Base-by-base conservation (phyloP, 345 rosid genomes). In the Salix arbutifolia region DNA sequence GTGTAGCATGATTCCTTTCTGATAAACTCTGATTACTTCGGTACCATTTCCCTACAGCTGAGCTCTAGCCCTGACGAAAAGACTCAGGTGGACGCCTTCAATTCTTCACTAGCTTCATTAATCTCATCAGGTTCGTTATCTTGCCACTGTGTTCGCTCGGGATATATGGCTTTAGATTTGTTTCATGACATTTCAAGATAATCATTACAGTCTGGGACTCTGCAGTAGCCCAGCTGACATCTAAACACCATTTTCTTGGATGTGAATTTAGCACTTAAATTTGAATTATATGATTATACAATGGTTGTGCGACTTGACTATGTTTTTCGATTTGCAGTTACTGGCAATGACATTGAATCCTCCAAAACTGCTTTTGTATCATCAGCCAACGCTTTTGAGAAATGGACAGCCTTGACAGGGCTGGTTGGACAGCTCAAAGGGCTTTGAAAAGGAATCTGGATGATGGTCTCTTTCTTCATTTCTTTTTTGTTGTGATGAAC, bases 301-400 rank as follows among this genome's bases (percentile, higher is more conserved):
- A 58, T 58, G 64, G 14, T 52, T 19, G 58, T 52, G 2, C 23
- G 23, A 58, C n/a, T 71, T 81, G 26, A 74, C 23, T 12, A 61
- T 48, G 48, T 4, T 71, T 44, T 76, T 65, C 52, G 40, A 18
- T 72, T 42, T 70, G 87, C 91, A 92, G 99, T 92, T 77, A 81
- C 74, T 10, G 72, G 83, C 85, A 92, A 88, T 33, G 96, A 95
- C 80, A 72, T 89, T 28, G 92, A 90, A 74, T 90, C 95, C 81
- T 91, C 97, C 50, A 95, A 92, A 83, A 67, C 77, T 0, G 92
- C 97, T 31, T 92, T 91, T 74, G 91, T 91, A 65, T 83, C 89
- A 61, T 91, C 97, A 26, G 97, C 98, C 68, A 76, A 84, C 37
- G 97, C 97, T 64, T 87, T 91, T 74, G 97, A 91, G 89, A 88